A percentile compares a stretch with the other conserved stretches of the same genome.
phyloP scores from a whole-genome alignment of 106 monocot genomes.

The Apostasia ramifera region DNA sequence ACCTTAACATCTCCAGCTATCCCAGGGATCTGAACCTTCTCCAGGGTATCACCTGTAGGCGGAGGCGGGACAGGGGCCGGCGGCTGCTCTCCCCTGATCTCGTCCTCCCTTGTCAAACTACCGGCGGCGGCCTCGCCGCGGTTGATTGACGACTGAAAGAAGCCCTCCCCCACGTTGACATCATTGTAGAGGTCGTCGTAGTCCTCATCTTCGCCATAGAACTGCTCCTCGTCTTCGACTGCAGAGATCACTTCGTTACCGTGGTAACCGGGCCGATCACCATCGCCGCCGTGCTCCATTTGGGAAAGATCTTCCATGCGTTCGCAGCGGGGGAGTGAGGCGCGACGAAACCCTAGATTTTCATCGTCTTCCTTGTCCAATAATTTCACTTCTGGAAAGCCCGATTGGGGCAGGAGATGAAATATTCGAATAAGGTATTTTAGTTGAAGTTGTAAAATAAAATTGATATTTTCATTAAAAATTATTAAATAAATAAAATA shows the following conservation, averaged over 20 bases:
- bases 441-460: no score
- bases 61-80: constrained; percentile 13
- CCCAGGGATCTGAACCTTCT: constrained; percentile 33
- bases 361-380: no score
- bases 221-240: constrained; percentile 62
- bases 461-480: no score
- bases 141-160: constrained; percentile 17
- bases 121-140: not conserved
- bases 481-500: no score
- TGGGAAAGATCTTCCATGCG: not conserved
- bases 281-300: constrained; percentile 25
- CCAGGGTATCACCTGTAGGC: constrained; percentile 3
- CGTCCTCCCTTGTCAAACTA: not conserved
- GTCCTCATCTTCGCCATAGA: constrained; percentile 58
- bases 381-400: no score
- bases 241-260: constrained; percentile 60
- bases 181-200: constrained; percentile 77
- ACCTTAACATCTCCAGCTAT: not conserved
- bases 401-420: no score
- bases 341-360: no score
- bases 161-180: constrained; percentile 66
- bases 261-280: constrained; percentile 25
- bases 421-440: no score
- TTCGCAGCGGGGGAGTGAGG: no score
- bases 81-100: not conserved